Conservation (phyloP, 1,284 basidiomycete species). For the Tylopilus sp. region DNA sequence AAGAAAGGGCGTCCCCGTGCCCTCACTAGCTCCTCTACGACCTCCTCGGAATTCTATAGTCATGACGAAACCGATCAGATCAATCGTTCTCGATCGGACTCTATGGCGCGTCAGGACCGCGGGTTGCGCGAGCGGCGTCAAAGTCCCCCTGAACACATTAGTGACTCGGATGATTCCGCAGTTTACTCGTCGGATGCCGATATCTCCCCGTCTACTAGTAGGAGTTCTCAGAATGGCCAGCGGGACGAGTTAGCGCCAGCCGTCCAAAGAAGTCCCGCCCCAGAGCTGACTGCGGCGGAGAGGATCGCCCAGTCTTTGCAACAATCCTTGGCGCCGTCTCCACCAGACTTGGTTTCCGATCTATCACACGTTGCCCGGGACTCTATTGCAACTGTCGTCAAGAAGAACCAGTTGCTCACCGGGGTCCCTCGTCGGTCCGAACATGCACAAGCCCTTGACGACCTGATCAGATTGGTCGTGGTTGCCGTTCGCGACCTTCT, state of each 20-base stretch:
- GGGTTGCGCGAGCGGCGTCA: slow-evolving; percentile 27
- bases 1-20: slow-evolving; percentile 32
- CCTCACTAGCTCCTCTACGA: slow-evolving; percentile 32
- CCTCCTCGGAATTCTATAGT: slow-evolving; percentile 28
- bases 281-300: slow-evolving; percentile 62
- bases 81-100: slow-evolving; percentile 37
- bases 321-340: slow-evolving; percentile 52
- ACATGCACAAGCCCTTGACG: slow-evolving; percentile 57
- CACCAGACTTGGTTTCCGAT: slow-evolving; percentile 55
- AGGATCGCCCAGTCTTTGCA: slow-evolving; percentile 64
- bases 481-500: slow-evolving; percentile 68
- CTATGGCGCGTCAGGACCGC: slow-evolving; percentile 20
- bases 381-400: slow-evolving; percentile 60
- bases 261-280: slow-evolving; percentile 22
- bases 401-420: slow-evolving; percentile 49
- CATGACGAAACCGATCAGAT: slow-evolving; percentile 28
- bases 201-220: slow-evolving; percentile 34
- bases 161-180: slow-evolving; percentile 75
- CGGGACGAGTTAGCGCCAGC: slow-evolving; percentile 17
- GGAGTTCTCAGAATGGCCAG: slow-evolving; percentile 31
- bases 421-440: slow-evolving; percentile 46
- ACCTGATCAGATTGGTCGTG: slow-evolving; percentile 63
- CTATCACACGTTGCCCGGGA: slow-evolving; percentile 55
- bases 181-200: slow-evolving; percentile 55
- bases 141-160: slow-evolving; percentile 46